Evolutionary conservation across 2,329 filamentous ascomycete species (phyloP), one percentile per base, ranked within the genome.

Genomic region (Cladophialophora carrionii): DNA sequence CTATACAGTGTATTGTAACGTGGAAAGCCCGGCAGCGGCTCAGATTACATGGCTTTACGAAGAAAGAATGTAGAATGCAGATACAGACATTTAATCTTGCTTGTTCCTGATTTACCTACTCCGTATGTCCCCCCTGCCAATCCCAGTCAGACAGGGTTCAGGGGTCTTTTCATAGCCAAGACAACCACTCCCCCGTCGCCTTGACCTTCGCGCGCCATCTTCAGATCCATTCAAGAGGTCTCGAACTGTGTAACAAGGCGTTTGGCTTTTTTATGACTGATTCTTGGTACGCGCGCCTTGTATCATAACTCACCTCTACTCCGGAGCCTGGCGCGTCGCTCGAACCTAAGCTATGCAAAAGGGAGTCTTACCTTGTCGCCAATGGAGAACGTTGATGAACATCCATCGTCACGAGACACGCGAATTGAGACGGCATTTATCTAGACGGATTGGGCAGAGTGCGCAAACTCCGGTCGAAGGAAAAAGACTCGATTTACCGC

Each of bases 1-100:
- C 20, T 24, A 48, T 34, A 4, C 41, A 3, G 51, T 56, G 51
- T 53, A 59, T 29, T 32, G 14, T 41, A 60, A 10, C 29, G 32
- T 29, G 34, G 41, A 24, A 12, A 31, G 26, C 52, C 52, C n/a
- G 20, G 22, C n/a, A 26, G 52, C 17, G 29, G n/a, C 24, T 10
- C 52, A 34, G 29, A 8, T 32, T 31, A 20, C n/a, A 24, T 26
- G 26, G 48, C 9, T 9, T 22, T 43, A 53, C 17, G 31, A 43
- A n/a, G 22, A 34, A 24, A 59, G 57, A 34, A 29, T 37, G n/a
- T 22, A 53, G 57, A 41, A 41, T 29, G 57, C 41, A 37, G 9
- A 41, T 29, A 58, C 14, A 6, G 34, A 55, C n/a, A 51, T 34
- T 58, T 31, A 49, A 58, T 58, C 24, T n/a, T 7, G 37, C 7